phyloP scores from a whole-genome alignment of 306 rosid genomes.

The Fragaria iinumae region DNA sequence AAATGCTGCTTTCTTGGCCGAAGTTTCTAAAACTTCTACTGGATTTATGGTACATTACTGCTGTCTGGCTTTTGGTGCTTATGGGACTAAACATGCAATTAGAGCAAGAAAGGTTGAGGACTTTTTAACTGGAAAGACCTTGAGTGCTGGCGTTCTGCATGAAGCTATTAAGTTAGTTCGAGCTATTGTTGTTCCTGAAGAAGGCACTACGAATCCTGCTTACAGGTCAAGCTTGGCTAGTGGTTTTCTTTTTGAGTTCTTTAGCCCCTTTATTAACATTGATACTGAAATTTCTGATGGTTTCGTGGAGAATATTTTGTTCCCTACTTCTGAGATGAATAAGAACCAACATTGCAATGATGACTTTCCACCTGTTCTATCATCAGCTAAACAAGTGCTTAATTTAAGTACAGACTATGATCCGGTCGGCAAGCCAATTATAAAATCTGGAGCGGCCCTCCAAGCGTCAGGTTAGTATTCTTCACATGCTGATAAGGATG shows the following conservation, averaged over 20 bases:
- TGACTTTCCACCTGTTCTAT: slow-evolving; percentile 38
- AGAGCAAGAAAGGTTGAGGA: slow-evolving; percentile 76
- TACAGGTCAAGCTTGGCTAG: slow-evolving; percentile 78
- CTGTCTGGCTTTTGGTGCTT: slow-evolving; percentile 72
- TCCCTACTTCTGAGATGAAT: slow-evolving; percentile 21
- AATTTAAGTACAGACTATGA: slow-evolving; percentile 42
- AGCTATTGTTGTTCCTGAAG: slow-evolving; percentile 51
- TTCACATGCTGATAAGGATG: neutral
- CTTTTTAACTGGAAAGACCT: slow-evolving; percentile 54
- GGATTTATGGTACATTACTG: slow-evolving; percentile 48
- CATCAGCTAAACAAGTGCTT: slow-evolving; percentile 66
- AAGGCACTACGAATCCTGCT: slow-evolving; percentile 48
- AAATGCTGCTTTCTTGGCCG: slow-evolving; percentile 78
- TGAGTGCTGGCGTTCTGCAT: slow-evolving; percentile 44
- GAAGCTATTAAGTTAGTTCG: slow-evolving; percentile 57
- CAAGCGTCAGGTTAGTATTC: slow-evolving; percentile 82
- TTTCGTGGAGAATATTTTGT: slow-evolving; percentile 17
- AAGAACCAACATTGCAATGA: slow-evolving; percentile 28
- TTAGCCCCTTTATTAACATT: slow-evolving; percentile 48
- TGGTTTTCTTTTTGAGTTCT: slow-evolving; percentile 72
- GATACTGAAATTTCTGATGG: slow-evolving; percentile 25
- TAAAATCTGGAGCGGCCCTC: slow-evolving; percentile 69
- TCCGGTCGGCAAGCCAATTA: slow-evolving; percentile 70
- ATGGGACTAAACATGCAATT: slow-evolving; percentile 65
- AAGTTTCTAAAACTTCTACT: slow-evolving; percentile 49